Base-by-base conservation (phyloP, 2,329 filamentous ascomycete genomes). In the Fusarium brevicatenulatum region DNA sequence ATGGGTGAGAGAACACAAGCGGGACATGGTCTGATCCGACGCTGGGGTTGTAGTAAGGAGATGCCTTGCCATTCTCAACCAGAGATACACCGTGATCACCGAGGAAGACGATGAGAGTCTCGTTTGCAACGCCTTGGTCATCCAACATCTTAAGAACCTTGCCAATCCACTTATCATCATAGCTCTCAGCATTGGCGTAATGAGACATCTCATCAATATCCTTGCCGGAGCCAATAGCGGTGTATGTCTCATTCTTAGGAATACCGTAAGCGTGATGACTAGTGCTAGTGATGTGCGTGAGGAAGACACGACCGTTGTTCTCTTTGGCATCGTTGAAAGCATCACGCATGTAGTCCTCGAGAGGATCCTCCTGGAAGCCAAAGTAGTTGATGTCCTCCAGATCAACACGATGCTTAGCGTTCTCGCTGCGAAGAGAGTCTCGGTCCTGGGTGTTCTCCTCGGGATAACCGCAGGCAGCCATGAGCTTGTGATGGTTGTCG, bases 361-460 rank as follows among this genome's bases (percentile, higher is more conserved):
- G 73, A 0, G 72, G 76, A 2, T 73, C 70, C 55, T 82, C 81
- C 47, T 79, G 72, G 58, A 81, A 78, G 4, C 78, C 79, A 21
- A 81, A 82, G 55, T 82, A 81, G 66, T 82, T 82, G 53, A 81
- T 78, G n/a, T 82, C 78, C 9, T 78, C 70, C 8, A 80, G 37
- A 9, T 72, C 75, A 12, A 77, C 75, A 9, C 79, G 79, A n/a
- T 80, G 78, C 57, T 77, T 80, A 9, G 79, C 78, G 1, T 69
- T 58, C 6, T 76, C 66, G 7, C 75, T 75, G 21, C 77, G 72
- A 16, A 82, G 75, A 7, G 78, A 80, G 60, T 81, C 80, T 40
- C 74, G 78, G 23, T 66, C 65, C 13, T 82, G 70, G 0, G 77
- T 75, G 25, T 78, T 72, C 7, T 79, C 71, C 4, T 68, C 37